Percentiles rank a stretch among this genome's conserved stretches.
These are phyloP conservation scores for Durotheca rogersii DNA, from an alignment of 495 filamentous ascomycete genomes.

Conservation along the genomic window DNA sequence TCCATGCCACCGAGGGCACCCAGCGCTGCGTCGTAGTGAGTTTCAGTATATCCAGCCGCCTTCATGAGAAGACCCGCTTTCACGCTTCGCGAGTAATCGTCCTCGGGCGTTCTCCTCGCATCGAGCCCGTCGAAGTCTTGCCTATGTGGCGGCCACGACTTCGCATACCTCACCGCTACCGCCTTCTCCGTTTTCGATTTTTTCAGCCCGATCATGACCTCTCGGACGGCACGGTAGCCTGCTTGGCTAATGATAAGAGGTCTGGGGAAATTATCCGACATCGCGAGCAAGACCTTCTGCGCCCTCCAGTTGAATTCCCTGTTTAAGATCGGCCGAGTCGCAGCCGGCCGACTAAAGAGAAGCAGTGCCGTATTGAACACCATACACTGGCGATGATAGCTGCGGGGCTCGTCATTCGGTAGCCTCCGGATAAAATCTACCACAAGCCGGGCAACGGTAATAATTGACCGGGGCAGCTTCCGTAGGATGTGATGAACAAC, in stretches of 20 bases:
- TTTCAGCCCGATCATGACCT: conserved; percentile 41
- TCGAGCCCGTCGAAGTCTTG: conserved; percentile 47
- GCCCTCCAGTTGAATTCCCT: conserved; percentile 49
- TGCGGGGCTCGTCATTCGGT: conserved; percentile 7
- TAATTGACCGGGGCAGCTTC: conserved; percentile 38
- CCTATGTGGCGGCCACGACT: conserved; percentile 51
- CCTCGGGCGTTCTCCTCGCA: conserved; percentile 41
- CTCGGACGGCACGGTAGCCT: conserved; percentile 42
- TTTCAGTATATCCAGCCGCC: conserved; percentile 43
- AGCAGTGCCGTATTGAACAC: conserved; percentile 42
- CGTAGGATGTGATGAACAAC: conserved; percentile 37
- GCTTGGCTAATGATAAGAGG: conserved; percentile 39
- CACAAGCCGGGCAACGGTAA: conserved; percentile 37
- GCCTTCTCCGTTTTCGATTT: conserved; percentile 41
- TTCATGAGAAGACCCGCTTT: conserved; percentile 41
- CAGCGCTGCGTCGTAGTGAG: conserved; percentile 39
- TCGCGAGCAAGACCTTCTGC: conserved; percentile 41
- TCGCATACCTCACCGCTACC: conserved; percentile 38
- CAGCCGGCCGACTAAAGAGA: conserved; percentile 34
- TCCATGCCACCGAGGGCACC: conserved; percentile 40
- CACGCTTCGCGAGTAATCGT: conserved; percentile 43
- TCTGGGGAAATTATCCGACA: conserved; percentile 38
- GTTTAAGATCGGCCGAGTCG: conserved; percentile 30
- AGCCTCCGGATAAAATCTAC: conserved; percentile 39
- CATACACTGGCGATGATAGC: conserved; percentile 25